Conservation (phyloP, 129 eudicot genomes). For the Flaveria robusta region DNA sequence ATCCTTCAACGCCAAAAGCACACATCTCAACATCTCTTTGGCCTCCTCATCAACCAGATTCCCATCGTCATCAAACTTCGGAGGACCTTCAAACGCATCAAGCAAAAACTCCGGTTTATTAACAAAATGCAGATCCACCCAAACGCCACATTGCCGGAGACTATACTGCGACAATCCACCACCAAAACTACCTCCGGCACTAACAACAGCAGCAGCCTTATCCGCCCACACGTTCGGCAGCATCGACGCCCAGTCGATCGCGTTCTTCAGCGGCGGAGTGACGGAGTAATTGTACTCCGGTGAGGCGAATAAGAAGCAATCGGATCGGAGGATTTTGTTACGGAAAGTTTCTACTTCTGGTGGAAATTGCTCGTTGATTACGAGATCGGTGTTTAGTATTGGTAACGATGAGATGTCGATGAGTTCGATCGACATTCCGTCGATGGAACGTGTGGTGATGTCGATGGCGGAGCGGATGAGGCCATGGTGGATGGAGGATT, state of each 20-base stretch:
- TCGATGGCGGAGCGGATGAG: conserved; percentile 17
- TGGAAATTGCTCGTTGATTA: background rate
- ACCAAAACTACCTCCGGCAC: conserved; percentile 9
- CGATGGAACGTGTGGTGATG: background rate
- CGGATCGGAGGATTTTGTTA: background rate
- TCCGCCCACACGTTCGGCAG: conserved; percentile 9
- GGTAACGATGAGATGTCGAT: conserved; percentile 15
- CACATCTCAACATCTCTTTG: background rate
- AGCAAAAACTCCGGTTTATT: conserved; percentile 6
- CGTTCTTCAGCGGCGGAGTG: conserved; percentile 1
- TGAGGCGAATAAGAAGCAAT: conserved; percentile 13
- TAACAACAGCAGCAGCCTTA: conserved; percentile 15
- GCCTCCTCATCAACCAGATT: conserved; percentile 1
- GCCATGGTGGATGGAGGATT: conserved; percentile 11
- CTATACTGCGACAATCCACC: conserved; percentile 10
- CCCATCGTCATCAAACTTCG: conserved; percentile 11
- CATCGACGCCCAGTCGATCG: conserved; percentile 11
- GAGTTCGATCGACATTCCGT: background rate
- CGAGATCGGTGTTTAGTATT: conserved; percentile 6
- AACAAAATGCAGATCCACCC: background rate
- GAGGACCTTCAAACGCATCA: background rate
- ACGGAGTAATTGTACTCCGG: conserved; percentile 10
- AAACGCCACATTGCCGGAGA: conserved; percentile 2
- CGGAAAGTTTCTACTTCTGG: conserved; percentile 9
- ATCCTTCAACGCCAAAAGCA: background rate